These are phyloP conservation scores for Mycena galericulata DNA, from an alignment of 768 basidiomycete genomes.

Conservation along the genomic window DNA sequence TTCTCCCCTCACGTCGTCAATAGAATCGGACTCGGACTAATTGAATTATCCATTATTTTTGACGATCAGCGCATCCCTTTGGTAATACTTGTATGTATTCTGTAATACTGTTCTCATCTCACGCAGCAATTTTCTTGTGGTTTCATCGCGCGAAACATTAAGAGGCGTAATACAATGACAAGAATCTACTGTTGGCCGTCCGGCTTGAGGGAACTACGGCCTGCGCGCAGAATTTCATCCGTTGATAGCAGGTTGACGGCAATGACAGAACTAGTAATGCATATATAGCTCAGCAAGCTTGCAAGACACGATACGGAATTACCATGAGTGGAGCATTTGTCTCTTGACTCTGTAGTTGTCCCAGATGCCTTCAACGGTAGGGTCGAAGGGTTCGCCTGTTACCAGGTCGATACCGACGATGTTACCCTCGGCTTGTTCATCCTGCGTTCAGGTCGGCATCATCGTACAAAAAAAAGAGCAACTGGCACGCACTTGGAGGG, in stretches of 20 bases:
- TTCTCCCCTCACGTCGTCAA: constrained; percentile 53
- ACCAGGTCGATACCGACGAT: constrained; percentile 91
- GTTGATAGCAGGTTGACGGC: constrained; percentile 95
- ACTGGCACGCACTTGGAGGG: constrained; percentile 81
- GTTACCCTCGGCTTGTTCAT: constrained; percentile 95
- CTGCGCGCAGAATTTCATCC: constrained; percentile 94
- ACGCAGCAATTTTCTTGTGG: constrained; percentile 21
- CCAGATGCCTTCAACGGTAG: constrained; percentile 96
- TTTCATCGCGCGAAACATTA: constrained; percentile 7
- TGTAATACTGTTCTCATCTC: constrained; percentile 27
- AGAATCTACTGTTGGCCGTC: constrained; percentile 66
- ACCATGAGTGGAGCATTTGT: constrained; percentile 99
- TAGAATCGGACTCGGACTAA: constrained; percentile 30
- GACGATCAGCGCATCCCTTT: background rate
- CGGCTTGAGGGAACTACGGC: constrained; percentile 87
- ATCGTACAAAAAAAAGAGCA: background rate
- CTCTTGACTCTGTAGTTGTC: constrained; percentile 99
- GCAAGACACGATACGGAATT: constrained; percentile 44
- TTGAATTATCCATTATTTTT: constrained; percentile 29
- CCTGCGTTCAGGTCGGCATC: constrained; percentile 56
- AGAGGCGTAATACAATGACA: constrained; percentile 4
- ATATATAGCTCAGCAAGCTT: constrained; percentile 6
- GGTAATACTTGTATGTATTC: constrained; percentile 28
- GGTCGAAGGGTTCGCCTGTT: constrained; percentile 96
- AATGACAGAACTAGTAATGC: constrained; percentile 80